Conservation (phyloP, 495 filamentous ascomycete genomes). For the Neurospora discreta region DNA sequence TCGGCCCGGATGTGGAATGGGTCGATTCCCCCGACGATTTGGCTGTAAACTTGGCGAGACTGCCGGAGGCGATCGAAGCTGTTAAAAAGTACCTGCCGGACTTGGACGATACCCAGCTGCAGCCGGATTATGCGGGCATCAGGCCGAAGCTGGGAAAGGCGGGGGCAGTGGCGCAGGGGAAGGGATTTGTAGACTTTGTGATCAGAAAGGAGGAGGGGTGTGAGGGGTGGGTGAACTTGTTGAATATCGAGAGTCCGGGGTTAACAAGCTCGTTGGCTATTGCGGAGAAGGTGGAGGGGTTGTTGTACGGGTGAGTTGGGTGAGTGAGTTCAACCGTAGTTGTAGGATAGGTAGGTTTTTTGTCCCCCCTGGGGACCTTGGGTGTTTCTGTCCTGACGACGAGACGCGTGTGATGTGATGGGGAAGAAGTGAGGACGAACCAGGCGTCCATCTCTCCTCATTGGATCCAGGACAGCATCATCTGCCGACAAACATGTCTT, state of each 20-base stretch:
- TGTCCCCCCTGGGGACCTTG: not conserved
- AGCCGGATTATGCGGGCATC: constrained; percentile 81
- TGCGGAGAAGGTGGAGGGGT: constrained; percentile 63
- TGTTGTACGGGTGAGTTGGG: constrained; percentile 48
- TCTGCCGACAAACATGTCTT: too few relatives aligned
- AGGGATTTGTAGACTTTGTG: constrained; percentile 73
- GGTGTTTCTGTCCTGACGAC: not conserved
- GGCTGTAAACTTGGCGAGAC: constrained; percentile 38
- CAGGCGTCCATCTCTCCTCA: not conserved
- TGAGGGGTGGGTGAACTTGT: constrained; percentile 78
- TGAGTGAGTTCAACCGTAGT: not conserved
- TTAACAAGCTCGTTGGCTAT: constrained; percentile 86
- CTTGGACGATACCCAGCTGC: constrained; percentile 54
- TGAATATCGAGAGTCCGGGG: constrained; percentile 93
- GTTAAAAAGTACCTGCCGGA: constrained; percentile 71
- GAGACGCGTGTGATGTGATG: not conserved
- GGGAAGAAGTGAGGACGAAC: not conserved
- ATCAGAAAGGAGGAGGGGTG: constrained; percentile 73
- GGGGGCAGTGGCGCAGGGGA: constrained; percentile 42
- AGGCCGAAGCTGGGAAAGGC: constrained; percentile 69
- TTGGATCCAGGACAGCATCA: not conserved
- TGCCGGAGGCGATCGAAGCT: constrained; percentile 57
- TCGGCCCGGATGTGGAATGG: constrained; percentile 96
- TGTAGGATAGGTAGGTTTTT: not conserved
- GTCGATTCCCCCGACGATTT: constrained; percentile 39